phyloP scores from a whole-genome alignment of 2,329 filamentous ascomycete genomes.

The Septoria linicola region DNA sequence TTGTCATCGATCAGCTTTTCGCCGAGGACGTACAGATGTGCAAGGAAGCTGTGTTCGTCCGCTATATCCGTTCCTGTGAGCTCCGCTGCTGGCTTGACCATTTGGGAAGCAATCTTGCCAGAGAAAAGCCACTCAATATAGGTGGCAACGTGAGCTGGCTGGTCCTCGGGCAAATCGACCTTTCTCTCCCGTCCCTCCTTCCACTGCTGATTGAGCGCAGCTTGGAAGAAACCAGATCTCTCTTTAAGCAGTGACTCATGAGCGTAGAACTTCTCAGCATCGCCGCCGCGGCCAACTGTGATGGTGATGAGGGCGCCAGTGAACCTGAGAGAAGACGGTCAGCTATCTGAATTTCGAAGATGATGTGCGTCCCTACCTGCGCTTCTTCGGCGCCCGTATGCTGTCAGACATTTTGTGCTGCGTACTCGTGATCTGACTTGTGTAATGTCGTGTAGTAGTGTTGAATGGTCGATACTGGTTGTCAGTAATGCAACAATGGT shows the following conservation, averaged over 20 bases:
- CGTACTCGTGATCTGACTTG: too few species aligned
- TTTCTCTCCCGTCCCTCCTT: constrained; percentile 6
- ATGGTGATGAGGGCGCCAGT: constrained; percentile 1
- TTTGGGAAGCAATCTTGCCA: neutral
- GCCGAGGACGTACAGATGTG: constrained; percentile 6
- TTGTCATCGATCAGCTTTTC: constrained; percentile 5
- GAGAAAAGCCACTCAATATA: constrained; percentile 9
- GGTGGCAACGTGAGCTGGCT: neutral
- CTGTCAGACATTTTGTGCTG: too few species aligned
- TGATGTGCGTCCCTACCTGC: too few species aligned
- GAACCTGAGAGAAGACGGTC: too few species aligned
- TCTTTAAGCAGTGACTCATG: constrained; percentile 6
- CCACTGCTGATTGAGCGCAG: constrained; percentile 5
- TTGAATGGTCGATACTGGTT: too few species aligned
- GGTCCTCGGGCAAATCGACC: constrained; percentile 5
- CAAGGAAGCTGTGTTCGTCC: neutral
- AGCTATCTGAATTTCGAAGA: too few species aligned
- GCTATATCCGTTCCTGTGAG: neutral
- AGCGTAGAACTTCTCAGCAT: neutral
- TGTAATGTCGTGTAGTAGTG: too few species aligned
- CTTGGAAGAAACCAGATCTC: constrained; percentile 3
- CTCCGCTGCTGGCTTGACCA: neutral
- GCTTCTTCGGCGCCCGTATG: too few species aligned
- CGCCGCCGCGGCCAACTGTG: neutral
- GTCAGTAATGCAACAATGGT: too few species aligned